phyloP scores from a whole-genome alignment of 1,139 yeast genomes.

The Yamadazyma blattariae region DNA sequence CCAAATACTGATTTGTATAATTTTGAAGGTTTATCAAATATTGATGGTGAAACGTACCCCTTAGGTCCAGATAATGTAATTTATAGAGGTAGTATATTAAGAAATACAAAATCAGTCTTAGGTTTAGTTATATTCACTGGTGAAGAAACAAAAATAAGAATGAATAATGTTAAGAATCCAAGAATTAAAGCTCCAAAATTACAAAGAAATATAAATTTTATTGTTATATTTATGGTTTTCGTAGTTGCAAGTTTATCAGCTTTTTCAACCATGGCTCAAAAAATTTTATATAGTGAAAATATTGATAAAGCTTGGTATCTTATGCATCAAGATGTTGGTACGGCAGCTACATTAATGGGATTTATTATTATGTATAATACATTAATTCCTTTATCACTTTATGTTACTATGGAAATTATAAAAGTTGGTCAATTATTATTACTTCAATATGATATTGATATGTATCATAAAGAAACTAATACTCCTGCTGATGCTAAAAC shows the following conservation, averaged over 20 bases:
- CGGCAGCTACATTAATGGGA: conserved; percentile 90
- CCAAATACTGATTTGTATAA: conserved; percentile 90
- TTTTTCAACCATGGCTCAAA: conserved; percentile 80
- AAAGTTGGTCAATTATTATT: conserved; percentile 81
- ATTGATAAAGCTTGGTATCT: conserved; percentile 71
- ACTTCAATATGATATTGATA: conserved; percentile 87
- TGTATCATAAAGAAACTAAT: conserved; percentile 81
- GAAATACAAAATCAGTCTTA: conserved; percentile 71
- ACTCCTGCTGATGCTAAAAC: conserved; percentile 96
- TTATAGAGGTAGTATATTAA: conserved; percentile 82
- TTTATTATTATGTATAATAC: conserved; percentile 97
- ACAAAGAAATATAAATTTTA: conserved; percentile 76
- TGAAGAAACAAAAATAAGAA: conserved; percentile 91
- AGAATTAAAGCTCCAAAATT: conserved; percentile 91
- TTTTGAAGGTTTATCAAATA: conserved; percentile 63
- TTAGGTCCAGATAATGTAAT: conserved; percentile 77
- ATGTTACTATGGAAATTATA: conserved; percentile 95
- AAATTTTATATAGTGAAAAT: conserved; percentile 45
- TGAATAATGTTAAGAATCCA: conserved; percentile 90
- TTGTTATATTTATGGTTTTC: conserved; percentile 83
- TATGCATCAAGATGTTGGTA: conserved; percentile 71
- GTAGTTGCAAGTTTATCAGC: conserved; percentile 74
- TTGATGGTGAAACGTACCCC: conserved; percentile 42
- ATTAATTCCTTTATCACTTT: conserved; percentile 87
- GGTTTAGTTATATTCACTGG: conserved; percentile 92